Evolutionary conservation across 257 asterid species (phyloP), one percentile per base, ranked within the genome.

Genomic region (Coffea canephora): DNA sequence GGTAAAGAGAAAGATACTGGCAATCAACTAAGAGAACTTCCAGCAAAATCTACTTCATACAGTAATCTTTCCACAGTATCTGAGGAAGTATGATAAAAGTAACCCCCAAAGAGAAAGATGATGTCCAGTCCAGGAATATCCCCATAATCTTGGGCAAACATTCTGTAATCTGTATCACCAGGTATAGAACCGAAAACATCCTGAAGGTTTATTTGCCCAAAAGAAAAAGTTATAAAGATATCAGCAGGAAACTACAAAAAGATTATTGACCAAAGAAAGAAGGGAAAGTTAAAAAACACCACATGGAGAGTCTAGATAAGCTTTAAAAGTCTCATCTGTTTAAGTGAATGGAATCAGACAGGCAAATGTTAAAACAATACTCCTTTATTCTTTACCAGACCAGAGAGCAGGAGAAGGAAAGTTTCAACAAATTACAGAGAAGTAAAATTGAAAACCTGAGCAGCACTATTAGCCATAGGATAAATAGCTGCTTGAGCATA

Each of bases 51-150:
- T 88, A 88, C 88, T 87, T 88, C 98, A 83, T 96, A 94, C 99
- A 96, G 77, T 90, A 96, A 86, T 92, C 97, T 96, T 83, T 96
- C 98, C 93, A 96, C 99, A 11, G 98, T 96, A 90, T 96, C 99
- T 71, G 85, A 88, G 78, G 98, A 82, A 80, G 99, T 96, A 89
- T 96, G 99, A 85, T 96, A 96, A 88, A 75, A 96, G 86, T 91
- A 94, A 80, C 98, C 98, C 83, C 99, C 99, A 50, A 90, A 94
- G 87, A 96, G 89, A 87, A 93, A 94, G 91, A 96, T 96, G 75
- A 91, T 90, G 89, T 96, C 99, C 87, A 96, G 90, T 69, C 99
- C 99, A 81, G 99, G 99, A 85, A 96, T 90, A 83, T 96, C 93
- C 73, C 99, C 98, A 76, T 86, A 89, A 83, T 96, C 99, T 75